Percentiles rank a stretch among this genome's conserved stretches.
Conservation (phyloP, 2,329 filamentous ascomycete genomes). For the Claviceps digitariae region DNA sequence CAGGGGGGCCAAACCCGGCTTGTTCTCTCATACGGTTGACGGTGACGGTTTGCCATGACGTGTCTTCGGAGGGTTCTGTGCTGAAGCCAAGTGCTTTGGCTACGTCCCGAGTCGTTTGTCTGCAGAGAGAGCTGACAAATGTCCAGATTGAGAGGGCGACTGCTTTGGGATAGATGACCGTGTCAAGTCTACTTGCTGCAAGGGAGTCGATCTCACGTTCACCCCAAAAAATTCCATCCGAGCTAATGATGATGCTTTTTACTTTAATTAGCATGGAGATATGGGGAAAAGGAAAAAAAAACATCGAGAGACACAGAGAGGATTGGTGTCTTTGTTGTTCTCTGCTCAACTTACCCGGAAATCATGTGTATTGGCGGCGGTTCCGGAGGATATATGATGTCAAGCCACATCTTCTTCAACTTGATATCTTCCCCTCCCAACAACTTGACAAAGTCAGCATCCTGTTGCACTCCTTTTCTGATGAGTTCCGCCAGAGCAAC, state of each 20-base stretch:
- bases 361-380: conserved; percentile 47
- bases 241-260: conserved; percentile 34
- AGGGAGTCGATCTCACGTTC: conserved; percentile 34
- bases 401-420: conserved; percentile 42
- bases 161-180: conserved; percentile 40
- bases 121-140: conserved; percentile 34
- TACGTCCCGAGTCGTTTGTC: conserved; percentile 29
- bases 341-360: conserved; percentile 35
- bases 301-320: neutral
- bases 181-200: conserved; percentile 29
- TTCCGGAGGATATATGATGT: conserved; percentile 43
- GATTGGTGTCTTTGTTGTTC: no score
- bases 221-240: conserved; percentile 34
- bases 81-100: conserved; percentile 32
- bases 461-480: conserved; percentile 24
- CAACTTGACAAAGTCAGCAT: conserved; percentile 25
- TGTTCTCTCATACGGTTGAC: conserved; percentile 17
- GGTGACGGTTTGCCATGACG: conserved; percentile 19
- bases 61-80: conserved; percentile 12
- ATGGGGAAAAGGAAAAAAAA: neutral
- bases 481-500: conserved; percentile 22
- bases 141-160: conserved; percentile 37
- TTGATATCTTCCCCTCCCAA: conserved; percentile 34
- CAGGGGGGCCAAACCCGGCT: conserved; percentile 10
- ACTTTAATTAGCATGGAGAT: conserved; percentile 2